Conservation (phyloP, 2,329 filamentous ascomycete genomes). For the Hypomyces perniciosus region DNA sequence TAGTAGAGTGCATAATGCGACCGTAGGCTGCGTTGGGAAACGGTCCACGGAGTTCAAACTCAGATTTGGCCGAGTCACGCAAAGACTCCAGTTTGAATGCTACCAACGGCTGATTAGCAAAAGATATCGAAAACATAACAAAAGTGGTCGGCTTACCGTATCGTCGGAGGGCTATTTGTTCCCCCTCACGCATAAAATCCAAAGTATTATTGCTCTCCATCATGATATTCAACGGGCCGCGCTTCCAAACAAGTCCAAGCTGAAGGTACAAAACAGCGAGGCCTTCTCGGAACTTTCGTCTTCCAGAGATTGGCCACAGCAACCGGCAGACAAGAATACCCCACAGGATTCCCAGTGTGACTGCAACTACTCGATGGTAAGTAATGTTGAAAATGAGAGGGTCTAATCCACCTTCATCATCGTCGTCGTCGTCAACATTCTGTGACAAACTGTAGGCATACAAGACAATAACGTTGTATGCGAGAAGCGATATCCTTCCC, state of each 20-base stretch:
- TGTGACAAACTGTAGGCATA: constrained; percentile 90
- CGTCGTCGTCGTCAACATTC: constrained; percentile 71
- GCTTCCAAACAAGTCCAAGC: constrained; percentile 94
- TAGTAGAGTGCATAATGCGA: constrained; percentile 71
- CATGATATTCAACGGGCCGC: constrained; percentile 76
- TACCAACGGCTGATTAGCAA: constrained; percentile 14
- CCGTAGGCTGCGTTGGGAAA: constrained; percentile 72
- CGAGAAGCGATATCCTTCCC: constrained; percentile 87
- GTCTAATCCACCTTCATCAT: constrained; percentile 78
- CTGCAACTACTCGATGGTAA: constrained; percentile 79
- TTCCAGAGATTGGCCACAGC: constrained; percentile 90
- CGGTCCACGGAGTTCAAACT: constrained; percentile 82
- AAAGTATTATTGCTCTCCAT: constrained; percentile 50
- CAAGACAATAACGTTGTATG: constrained; percentile 90
- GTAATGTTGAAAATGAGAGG: constrained; percentile 86
- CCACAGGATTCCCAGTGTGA: constrained; percentile 84
- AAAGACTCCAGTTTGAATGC: constrained; percentile 67
- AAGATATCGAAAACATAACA: background rate
- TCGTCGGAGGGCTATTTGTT: constrained; percentile 80
- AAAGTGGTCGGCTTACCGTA: constrained; percentile 42
- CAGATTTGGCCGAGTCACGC: constrained; percentile 65
- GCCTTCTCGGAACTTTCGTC: constrained; percentile 82
- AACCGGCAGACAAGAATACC: constrained; percentile 83
- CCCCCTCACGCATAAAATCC: constrained; percentile 79
- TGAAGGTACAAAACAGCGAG: constrained; percentile 87